Base-by-base conservation (phyloP, 768 basidiomycete genomes). In the Xerocomellus amylosporus region DNA sequence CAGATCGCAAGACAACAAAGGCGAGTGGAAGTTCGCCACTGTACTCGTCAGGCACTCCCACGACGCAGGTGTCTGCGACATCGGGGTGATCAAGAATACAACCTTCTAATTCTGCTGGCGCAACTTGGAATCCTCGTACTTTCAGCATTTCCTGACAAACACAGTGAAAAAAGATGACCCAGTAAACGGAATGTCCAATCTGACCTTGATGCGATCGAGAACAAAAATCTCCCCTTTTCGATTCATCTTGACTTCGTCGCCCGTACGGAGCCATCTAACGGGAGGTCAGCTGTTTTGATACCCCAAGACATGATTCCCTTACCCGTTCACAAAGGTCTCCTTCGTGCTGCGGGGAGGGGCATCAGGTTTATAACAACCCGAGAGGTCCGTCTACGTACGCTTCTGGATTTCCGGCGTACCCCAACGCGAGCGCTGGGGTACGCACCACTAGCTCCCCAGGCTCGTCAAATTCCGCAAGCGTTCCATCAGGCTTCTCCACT, bases 11-110 rank as follows among this genome's bases (percentile, higher is more conserved):
- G 4, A 85, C 85, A 22, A 90, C 73, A 65, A 81, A 90, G 8
- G 89, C 88, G 49, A 87, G 62, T 0, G 90, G 88, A 12, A 88
- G 60, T 65, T 92, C 88, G 17, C 89, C 88, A 53, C 79, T 86
- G 64, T 86, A 89, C 22, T 90, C 88, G 60, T 91, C 86, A 1
- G 77, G 77, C 19, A 88, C 64, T 5, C 86, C 80, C 8, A 90
- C 84, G 8, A 87, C 83, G 59, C 86, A 85, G 1, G 75, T 75
- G 61, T 86, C 86, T 5, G 69, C 71, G 12, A 90, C 85, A 54
- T 83, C 81, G 10, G 78, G 74, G 60, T 87, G 85, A 34, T 75
- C 64, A 34, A 88, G 74, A 45, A 87, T 72, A 65, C 85, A 85
- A 0, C 83, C 85, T 67, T 87, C 85, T 2, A 86, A 69, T 58